Base-by-base conservation (phyloP, 2,329 filamentous ascomycete genomes). In the Fusarium subtropicale region DNA sequence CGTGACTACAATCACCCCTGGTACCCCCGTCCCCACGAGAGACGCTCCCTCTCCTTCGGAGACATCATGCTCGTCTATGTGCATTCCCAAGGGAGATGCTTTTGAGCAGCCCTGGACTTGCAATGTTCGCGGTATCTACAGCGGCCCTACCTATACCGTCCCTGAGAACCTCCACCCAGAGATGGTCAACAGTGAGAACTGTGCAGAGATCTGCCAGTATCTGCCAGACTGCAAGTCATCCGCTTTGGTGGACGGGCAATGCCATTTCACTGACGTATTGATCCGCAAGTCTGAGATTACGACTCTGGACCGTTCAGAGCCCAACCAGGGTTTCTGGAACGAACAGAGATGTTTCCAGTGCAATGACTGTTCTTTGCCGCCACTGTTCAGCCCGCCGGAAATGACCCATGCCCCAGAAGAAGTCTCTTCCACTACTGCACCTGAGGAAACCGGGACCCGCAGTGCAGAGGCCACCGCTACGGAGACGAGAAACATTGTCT, bases 81-180 rank as follows among this genome's bases (percentile, higher is more conserved):
- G 56, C 2, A 26, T 33, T 2, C 1, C 16, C 5, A 24, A 18
- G 2, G 3, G 3, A 8, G 34, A 22, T 3, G 13, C n/a, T 2
- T 38, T 20, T 2, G 0, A 24, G 0, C 16, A 18, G 2, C n/a
- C 22, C 10, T 56, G 31, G 18, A 41, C 31, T 10, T 60, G 34
- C 7, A 18, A n/a, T 12, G 12, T 47, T 3, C 45, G 31, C 10
- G 52, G 57, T 7, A 4, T 60, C 3, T 60, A 57, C 6, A 47
- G 3, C 4, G 57, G 41, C 2, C 4, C 30, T 1, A 46, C 41
- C 1, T 57, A 41, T 2, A 5, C 20, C 2, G 18, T 38, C 0
- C 16, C 38, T 4, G 36, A 5, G 2, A 30, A 58, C 15, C 7
- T 41, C n/a, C 38, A 22, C 13, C 45, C 12, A 7, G 13, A 31